Evolutionary conservation across 2,329 filamentous ascomycete genomes (phyloP), one percentile per base, ranked within the genome.

Genomic region (Nothophoma quercina): DNA sequence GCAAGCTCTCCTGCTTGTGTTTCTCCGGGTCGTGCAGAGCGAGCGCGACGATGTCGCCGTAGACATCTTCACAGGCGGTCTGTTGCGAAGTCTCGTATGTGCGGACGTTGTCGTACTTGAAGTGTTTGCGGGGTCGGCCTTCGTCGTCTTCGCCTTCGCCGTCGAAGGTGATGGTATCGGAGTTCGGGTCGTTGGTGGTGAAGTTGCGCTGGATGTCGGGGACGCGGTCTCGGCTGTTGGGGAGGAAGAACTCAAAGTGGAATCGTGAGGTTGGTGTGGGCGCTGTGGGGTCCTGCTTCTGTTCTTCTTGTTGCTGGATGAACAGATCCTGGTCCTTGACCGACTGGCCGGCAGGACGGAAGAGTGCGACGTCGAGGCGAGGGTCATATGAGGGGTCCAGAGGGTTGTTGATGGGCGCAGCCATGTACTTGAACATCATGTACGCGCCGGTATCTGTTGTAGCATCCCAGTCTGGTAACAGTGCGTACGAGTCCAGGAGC

Each of bases 31-130:
- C 80, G 63, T 85, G 83, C 26, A 88, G 69, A 1, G 83, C 82
- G 40, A 88, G 48, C 2, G 83, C 85, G 26, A 87, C 73, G 1
- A 72, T 75, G 46, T 86, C 82, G 52, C 78, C 80, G 60, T 83
- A 85, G 25, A 78, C 78, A 51, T 84, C 77, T 2, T 77, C 74
- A 55, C 81, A 79, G 38, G 81, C 76, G 5, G 75, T 72, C 63
- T 86, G 84, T 19, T 78, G 75, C 46, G 76, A 79, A 2, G 84
- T 85, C 54, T 85, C 83, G 69, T 87, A 88, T n/a, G 80, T 83
- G 29, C 85, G 82, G 18, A 83, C 66, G 47, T 82, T 81, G 46
- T 83, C 79, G 70, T 78, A 86, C 44, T 79, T 81, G 73, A 85
- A 84, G 63, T 73, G 77, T 71, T 74, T 85, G 81, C 43, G 64